Conservation (phyloP, 805 yeast genomes). For the Cyberlindnera samutprakarnensis region DNA sequence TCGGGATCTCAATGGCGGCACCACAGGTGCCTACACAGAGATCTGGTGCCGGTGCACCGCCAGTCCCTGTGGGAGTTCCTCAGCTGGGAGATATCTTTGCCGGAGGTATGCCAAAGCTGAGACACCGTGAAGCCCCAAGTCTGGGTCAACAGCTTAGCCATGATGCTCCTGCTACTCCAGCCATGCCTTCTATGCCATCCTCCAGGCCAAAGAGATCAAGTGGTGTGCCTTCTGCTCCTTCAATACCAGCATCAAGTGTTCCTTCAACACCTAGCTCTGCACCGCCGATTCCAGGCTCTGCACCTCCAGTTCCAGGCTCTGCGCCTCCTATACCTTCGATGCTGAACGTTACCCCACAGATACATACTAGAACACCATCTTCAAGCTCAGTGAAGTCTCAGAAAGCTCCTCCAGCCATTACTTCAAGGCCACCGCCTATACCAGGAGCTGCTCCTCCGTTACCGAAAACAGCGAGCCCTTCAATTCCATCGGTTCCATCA, state of each 20-base stretch:
- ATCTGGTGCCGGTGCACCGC: slow-evolving; percentile 11
- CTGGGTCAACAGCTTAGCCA: slow-evolving; percentile 2
- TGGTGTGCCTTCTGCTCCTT: slow-evolving; percentile 3
- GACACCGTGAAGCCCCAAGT: slow-evolving; percentile 13
- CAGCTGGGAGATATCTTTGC: slow-evolving; percentile 21
- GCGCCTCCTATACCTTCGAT: too few species aligned
- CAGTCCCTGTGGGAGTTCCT: slow-evolving; percentile 14
- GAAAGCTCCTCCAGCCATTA: too few species aligned
- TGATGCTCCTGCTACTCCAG: slow-evolving; percentile 19
- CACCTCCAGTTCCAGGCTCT: too few species aligned
- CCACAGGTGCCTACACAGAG: slow-evolving; percentile 4
- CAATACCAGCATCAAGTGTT: not conserved
- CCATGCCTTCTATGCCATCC: slow-evolving; percentile 23
- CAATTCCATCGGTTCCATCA: too few species aligned
- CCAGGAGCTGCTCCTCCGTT: too few species aligned
- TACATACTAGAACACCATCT: too few species aligned
- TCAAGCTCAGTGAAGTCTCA: too few species aligned
- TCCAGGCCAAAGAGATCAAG: slow-evolving; percentile 18
- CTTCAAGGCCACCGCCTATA: too few species aligned
- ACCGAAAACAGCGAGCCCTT: too few species aligned
- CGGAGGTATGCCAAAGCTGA: slow-evolving; percentile 19
- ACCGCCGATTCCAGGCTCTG: too few species aligned
- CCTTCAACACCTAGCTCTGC: not conserved
- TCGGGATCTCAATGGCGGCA: not conserved
- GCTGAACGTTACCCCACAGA: too few species aligned